Base-by-base conservation (phyloP, 176 grass and related monocot genomes). In the Aegilops umbellulata region DNA sequence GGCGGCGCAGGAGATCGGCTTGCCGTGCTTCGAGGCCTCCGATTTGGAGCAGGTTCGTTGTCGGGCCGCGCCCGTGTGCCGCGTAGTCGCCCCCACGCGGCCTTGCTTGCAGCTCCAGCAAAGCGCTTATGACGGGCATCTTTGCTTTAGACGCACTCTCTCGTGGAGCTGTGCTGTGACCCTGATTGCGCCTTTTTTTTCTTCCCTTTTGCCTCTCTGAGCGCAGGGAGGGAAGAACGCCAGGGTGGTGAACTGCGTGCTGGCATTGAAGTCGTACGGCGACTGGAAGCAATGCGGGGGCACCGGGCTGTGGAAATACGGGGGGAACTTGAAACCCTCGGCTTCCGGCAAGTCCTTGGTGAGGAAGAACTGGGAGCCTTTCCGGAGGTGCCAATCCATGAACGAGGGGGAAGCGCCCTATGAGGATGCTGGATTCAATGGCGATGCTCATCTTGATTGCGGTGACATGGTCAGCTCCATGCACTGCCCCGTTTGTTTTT, bases 211-310 rank as follows among this genome's bases (percentile, higher is more conserved):
- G 39, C 72, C 23, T 87, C 87, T 91, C 58, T 47, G 88, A 74
- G n/a, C 65, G 80, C 87, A 99, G 97, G 97, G 97, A 94, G 97
- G 97, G 69, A 99, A 99, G 90, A 92, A 94, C 88, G 87, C 88
- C 58, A 93, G 97, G 88, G 92, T 96, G 84, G 94, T 99, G 76
- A 91, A 99, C 76, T 96, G 97, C 35, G 94, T 96, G 64, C 91
- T 99, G 76, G 92, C 94, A 74, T 86, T 99, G 79, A 96, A 93
- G 61, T 96, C 94, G 47, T 99, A 94, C 71, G 86, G 90, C 34
- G 97, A 94, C 67, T 99, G 97, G 97, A 99, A 99, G 69, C 92
- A 96, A 94, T 91, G 86, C 71, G 97, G 97, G 57, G 92, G 94
- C 31, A 90, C 86, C 25, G 97, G 97, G 63, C 88, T 90, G 51